Evolutionary conservation across 768 basidiomycete genomes (phyloP), one percentile per base, ranked within the genome.

Genomic region (Lactarius evosmus): DNA sequence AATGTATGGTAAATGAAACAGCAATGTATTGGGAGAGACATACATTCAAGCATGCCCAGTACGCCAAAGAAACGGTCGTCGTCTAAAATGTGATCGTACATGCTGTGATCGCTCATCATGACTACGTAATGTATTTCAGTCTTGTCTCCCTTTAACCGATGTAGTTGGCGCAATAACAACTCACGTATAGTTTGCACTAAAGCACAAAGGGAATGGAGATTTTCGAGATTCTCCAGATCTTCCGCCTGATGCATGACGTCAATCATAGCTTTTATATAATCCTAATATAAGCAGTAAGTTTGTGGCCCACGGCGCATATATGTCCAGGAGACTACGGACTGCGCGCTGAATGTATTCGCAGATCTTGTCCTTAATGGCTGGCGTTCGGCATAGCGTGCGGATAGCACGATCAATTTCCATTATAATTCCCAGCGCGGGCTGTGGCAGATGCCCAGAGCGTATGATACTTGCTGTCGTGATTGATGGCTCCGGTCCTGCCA

Each of bases 21-120:
- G 46, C 40, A 57, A 62, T 61, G 49, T n/a, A 49, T 61, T 29
- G 40, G 55, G 51, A 55, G 66, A 68, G 34, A 77, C 92, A 62
- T 67, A 96, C 95, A 99, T 82, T 99, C 97, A 66, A 99, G 85
- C 82, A 98, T 96, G 52, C 95, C 95, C 46, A 95, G 85, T 54
- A 98, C 91, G 55, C 93, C 94, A 67, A 90, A 84, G 76, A 97
- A 98, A 58, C 94, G 77, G 40, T 95, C 91, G 71, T 98, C 95
- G 61, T 93, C 88, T 41, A 98, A 82, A 67, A 99, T 89, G 72
- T 95, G 91, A 76, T 99, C 96, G 73, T 95, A 95, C 74, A 99
- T 84, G 44, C 81, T 82, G 74, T 95, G 94, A 75, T 99, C 97
- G 74, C 98, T 98, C 71, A 98, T 82, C 80, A 93, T 85, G 67